Conservation (phyloP, 192 early-diverging fungal genomes). For the Chytriomyces confervae region DNA sequence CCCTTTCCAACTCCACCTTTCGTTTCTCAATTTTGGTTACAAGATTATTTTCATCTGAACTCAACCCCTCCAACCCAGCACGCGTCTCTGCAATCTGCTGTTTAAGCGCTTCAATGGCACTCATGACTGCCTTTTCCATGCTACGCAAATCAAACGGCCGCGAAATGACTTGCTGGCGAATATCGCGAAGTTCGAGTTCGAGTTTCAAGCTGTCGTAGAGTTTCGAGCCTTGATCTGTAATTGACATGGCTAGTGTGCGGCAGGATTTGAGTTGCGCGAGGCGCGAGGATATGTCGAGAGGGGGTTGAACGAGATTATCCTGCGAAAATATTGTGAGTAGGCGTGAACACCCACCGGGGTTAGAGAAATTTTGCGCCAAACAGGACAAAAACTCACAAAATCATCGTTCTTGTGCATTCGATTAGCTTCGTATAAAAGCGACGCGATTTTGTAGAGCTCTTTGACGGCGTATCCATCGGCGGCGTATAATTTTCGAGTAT, state of each 20-base stretch:
- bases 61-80: slow-evolving; percentile 45
- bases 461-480: slow-evolving; percentile 60
- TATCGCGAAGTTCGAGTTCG: slow-evolving; percentile 52
- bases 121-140: slow-evolving; percentile 51
- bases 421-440: slow-evolving; percentile 50
- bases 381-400: slow-evolving; percentile 4
- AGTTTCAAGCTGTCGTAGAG: slow-evolving; percentile 54
- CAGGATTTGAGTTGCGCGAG: slow-evolving; percentile 51
- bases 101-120: slow-evolving; percentile 41
- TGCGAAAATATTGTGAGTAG: too few relatives aligned
- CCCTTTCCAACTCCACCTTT: slow-evolving; percentile 57
- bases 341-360: too few relatives aligned
- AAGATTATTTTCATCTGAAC: slow-evolving; percentile 55
- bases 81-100: slow-evolving; percentile 42
- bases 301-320: slow-evolving; percentile 35
- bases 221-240: slow-evolving; percentile 55
- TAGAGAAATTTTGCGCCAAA: too few relatives aligned
- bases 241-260: slow-evolving; percentile 49
- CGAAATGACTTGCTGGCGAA: slow-evolving; percentile 49
- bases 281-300: slow-evolving; percentile 52
- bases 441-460: slow-evolving; percentile 56
- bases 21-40: slow-evolving; percentile 62
- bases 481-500: slow-evolving; percentile 58
- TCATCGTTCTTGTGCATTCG: slow-evolving; percentile 14
- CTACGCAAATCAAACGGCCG: slow-evolving; percentile 56